Percentiles rank a stretch among this genome's conserved stretches.
These are phyloP conservation scores for Cymodocea nodosa DNA, from an alignment of 116 monocot species.

Conservation along the genomic window DNA sequence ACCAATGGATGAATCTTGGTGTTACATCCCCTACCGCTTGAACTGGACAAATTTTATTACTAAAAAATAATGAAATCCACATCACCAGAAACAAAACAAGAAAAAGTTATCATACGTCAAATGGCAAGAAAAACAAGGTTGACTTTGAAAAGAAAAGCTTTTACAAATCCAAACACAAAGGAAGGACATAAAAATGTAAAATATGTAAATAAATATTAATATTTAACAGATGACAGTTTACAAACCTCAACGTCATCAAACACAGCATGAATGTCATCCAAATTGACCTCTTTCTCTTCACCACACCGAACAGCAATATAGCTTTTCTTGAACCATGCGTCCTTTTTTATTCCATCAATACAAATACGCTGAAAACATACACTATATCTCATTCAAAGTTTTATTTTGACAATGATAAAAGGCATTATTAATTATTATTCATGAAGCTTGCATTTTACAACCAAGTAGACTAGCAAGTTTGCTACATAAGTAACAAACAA, in stretches of 20 bases:
- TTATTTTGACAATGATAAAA: background rate
- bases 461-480: no score
- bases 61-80: no score
- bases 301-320: conserved; percentile 47
- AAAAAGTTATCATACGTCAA: no score
- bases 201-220: background rate
- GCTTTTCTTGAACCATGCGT: conserved; percentile 63
- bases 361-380: conserved; percentile 46
- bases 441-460: background rate
- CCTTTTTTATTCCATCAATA: conserved; percentile 66
- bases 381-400: conserved; percentile 1
- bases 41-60: no score
- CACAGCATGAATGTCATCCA: conserved; percentile 84
- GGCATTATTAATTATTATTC: background rate
- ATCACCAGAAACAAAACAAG: no score
- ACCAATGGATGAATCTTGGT: no score
- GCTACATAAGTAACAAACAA: no score
- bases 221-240: conserved; percentile 2
- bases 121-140: no score
- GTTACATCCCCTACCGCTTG: no score
- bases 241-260: conserved; percentile 91
- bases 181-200: no score
- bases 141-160: no score
- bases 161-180: no score
- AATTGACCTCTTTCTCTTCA: conserved; percentile 61